Conservation (phyloP, 2,329 filamentous ascomycete species). For the Proliferodiscus dingleyae region DNA sequence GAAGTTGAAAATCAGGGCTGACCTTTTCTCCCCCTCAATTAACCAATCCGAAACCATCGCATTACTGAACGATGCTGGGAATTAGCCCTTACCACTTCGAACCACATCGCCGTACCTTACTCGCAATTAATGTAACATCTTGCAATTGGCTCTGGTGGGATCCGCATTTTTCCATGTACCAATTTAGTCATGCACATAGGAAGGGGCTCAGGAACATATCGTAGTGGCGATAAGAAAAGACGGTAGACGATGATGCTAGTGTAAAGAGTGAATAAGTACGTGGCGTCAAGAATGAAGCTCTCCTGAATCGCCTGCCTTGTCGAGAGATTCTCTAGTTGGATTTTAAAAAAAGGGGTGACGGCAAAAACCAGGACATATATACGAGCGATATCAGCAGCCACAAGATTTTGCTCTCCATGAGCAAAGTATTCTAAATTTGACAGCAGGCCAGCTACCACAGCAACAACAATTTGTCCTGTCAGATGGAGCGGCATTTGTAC, state of each 20-base stretch:
- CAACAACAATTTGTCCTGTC: background rate
- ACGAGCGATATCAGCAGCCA: background rate
- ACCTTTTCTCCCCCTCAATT: too few species aligned
- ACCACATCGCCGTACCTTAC: too few species aligned
- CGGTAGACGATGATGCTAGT: background rate
- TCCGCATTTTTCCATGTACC: too few species aligned
- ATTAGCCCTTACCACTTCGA: too few species aligned
- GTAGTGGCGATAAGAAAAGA: background rate
- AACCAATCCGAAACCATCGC: too few species aligned
- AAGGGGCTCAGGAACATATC: background rate
- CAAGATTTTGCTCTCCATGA: background rate
- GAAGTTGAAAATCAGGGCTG: too few species aligned
- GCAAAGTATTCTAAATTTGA: background rate
- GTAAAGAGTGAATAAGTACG: background rate
- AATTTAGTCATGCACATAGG: background rate
- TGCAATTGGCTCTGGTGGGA: too few species aligned
- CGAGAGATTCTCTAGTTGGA: background rate
- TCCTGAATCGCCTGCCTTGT: background rate
- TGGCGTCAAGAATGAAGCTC: background rate
- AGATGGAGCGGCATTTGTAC: background rate
- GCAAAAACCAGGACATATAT: background rate
- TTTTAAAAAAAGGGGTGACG: background rate
- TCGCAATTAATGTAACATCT: too few species aligned
- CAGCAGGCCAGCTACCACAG: background rate
- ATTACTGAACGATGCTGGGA: too few species aligned